Percentiles rank a stretch among this genome's conserved stretches.
Evolutionary conservation across 352 stramenopile species (phyloP).

Genomic region (Blastocystis sp.): DNA sequence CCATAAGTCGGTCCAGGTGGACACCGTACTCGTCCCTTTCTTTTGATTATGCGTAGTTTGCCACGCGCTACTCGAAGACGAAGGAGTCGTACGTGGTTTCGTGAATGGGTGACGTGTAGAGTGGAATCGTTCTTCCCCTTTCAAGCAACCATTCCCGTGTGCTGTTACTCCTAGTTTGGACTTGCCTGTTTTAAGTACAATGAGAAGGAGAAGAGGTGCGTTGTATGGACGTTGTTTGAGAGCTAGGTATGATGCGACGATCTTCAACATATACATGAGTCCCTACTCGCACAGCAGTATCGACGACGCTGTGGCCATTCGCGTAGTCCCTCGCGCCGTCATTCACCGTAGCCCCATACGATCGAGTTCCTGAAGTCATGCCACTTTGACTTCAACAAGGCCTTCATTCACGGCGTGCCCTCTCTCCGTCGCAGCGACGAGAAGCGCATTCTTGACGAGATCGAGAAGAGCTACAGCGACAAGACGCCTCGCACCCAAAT

Average conservation of each 20-base stretch:
- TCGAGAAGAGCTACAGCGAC: not conserved
- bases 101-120: constrained; percentile 21
- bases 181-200: constrained; percentile 57
- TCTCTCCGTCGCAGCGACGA: constrained; percentile 41
- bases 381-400: constrained; percentile 62
- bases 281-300: constrained; percentile 40
- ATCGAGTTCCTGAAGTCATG: constrained; percentile 56
- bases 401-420: constrained; percentile 38
- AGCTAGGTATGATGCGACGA: constrained; percentile 36
- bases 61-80: constrained; percentile 45
- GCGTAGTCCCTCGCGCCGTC: not conserved
- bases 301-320: constrained; percentile 30
- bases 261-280: constrained; percentile 62
- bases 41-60: constrained; percentile 46
- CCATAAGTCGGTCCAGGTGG: constrained; percentile 11
- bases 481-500: not conserved
- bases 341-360: constrained; percentile 37
- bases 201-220: constrained; percentile 1
- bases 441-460: constrained; percentile 22
- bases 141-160: not conserved
- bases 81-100: constrained; percentile 16
- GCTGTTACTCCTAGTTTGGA: constrained; percentile 41
- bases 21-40: constrained; percentile 8
- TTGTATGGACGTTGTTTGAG: not conserved
- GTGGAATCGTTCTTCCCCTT: constrained; percentile 51